Conservation (phyloP, 148 eudicot genomes). For the Rhododendron ovatum region DNA sequence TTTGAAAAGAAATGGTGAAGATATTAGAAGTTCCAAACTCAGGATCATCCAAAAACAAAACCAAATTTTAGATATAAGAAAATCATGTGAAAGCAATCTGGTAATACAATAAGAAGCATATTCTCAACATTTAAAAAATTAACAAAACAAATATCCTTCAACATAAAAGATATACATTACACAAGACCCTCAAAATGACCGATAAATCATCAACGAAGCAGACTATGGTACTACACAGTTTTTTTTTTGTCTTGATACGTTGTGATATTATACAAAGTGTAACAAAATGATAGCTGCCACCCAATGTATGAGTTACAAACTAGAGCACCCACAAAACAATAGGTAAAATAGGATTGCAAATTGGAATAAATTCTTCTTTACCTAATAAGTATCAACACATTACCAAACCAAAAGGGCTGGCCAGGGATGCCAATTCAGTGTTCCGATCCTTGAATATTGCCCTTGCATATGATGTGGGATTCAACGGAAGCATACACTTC, state of each 20-base stretch:
- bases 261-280: neutral
- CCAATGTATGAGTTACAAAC: neutral
- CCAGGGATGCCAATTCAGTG: neutral
- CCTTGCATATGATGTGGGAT: no score
- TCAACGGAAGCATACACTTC: neutral
- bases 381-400: neutral
- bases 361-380: neutral
- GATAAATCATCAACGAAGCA: neutral
- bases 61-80: neutral
- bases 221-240: neutral
- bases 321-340: neutral
- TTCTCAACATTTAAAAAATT: neutral
- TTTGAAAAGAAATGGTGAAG: neutral
- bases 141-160: neutral
- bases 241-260: neutral
- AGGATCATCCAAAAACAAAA: neutral
- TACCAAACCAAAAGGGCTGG: no score
- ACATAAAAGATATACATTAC: neutral
- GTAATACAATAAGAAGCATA: neutral
- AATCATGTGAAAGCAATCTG: neutral
- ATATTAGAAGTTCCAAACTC: neutral
- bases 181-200: neutral
- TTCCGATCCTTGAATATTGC: neutral
- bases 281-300: neutral
- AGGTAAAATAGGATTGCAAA: neutral